Percentiles rank a stretch among this genome's conserved stretches.
Evolutionary conservation across 805 yeast genomes (phyloP).

Genomic region (Ogataea henricii): DNA sequence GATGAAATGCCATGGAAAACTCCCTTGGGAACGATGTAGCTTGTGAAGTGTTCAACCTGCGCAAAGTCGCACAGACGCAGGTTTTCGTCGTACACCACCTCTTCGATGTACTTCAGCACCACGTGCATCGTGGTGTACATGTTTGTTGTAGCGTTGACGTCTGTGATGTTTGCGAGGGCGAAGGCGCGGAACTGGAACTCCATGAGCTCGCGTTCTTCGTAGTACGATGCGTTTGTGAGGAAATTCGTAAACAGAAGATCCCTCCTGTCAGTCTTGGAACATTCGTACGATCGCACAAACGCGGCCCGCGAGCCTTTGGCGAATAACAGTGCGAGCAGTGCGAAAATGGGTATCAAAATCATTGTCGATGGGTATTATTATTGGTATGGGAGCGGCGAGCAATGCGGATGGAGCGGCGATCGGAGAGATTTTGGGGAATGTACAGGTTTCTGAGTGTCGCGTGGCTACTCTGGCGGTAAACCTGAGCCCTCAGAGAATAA

Average conservation of each 20-base stretch:
- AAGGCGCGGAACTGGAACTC: slow-evolving; percentile 20
- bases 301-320: slow-evolving; percentile 12
- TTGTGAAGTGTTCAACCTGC: slow-evolving; percentile 21
- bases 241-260: slow-evolving; percentile 15
- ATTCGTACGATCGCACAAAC: slow-evolving; percentile 17
- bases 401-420: not conserved
- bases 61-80: slow-evolving; percentile 44
- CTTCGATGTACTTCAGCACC: slow-evolving; percentile 45
- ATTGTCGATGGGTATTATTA: not conserved
- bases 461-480: no score
- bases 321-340: not conserved
- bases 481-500: no score
- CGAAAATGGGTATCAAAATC: not conserved
- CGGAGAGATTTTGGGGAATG: not conserved
- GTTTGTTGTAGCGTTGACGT: slow-evolving; percentile 47
- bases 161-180: slow-evolving; percentile 36
- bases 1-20: slow-evolving; percentile 17
- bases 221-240: slow-evolving; percentile 24
- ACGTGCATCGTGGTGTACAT: slow-evolving; percentile 51
- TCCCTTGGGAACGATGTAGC: slow-evolving; percentile 14
- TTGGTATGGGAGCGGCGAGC: not conserved
- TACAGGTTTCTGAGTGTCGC: no score
- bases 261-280: not conserved
- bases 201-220: slow-evolving; percentile 13
- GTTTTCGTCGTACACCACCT: slow-evolving; percentile 41